phyloP scores from a whole-genome alignment of 2,329 filamentous ascomycete genomes.

The Aspergillus sp. region DNA sequence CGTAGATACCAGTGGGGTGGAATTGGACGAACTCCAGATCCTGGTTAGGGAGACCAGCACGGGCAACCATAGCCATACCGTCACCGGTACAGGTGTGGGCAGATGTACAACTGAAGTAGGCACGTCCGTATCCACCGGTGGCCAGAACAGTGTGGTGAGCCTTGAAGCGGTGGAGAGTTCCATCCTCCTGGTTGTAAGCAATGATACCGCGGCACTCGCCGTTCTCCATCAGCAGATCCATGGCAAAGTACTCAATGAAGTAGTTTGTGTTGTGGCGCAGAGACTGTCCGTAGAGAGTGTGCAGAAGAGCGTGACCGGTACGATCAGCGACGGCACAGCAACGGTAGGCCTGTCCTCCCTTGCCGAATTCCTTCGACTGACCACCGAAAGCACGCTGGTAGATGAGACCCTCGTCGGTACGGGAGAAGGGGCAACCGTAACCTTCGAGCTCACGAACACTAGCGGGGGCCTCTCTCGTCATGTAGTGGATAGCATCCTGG shows the following conservation, averaged over 20 bases:
- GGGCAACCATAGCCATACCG: slow-evolving; percentile 98
- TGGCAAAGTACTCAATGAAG: slow-evolving; percentile 98
- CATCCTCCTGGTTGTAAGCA: slow-evolving; percentile 98
- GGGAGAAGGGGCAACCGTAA: slow-evolving; percentile 89
- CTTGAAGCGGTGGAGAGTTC: slow-evolving; percentile 94
- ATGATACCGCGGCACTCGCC: slow-evolving; percentile 95
- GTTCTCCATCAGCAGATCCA: slow-evolving; percentile 96
- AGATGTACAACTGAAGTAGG: slow-evolving; percentile 97
- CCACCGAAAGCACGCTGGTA: slow-evolving; percentile 99
- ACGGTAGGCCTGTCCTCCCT: slow-evolving; percentile 97
- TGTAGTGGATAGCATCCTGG: slow-evolving; percentile 97
- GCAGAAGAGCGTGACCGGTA: slow-evolving; percentile 94
- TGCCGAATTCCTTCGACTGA: slow-evolving; percentile 90
- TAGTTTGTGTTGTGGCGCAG: slow-evolving; percentile 98
- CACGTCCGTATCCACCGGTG: slow-evolving; percentile 94
- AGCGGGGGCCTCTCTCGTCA: slow-evolving; percentile 90
- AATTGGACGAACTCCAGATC: slow-evolving; percentile 99
- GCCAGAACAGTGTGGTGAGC: slow-evolving; percentile 96
- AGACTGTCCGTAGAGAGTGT: slow-evolving; percentile 98
- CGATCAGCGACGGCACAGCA: slow-evolving; percentile 94
- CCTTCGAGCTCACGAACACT: slow-evolving; percentile 95
- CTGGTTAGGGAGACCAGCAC: slow-evolving; percentile 96
- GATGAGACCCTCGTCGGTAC: slow-evolving; percentile 95
- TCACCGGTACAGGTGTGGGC: slow-evolving; percentile 99
- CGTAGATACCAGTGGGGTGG: slow-evolving; percentile 98